Percentiles rank a stretch among this genome's conserved stretches.
These are phyloP conservation scores for Ophiocytium majus DNA, from an alignment of 352 stramenopile genomes.

Conservation along the genomic window DNA sequence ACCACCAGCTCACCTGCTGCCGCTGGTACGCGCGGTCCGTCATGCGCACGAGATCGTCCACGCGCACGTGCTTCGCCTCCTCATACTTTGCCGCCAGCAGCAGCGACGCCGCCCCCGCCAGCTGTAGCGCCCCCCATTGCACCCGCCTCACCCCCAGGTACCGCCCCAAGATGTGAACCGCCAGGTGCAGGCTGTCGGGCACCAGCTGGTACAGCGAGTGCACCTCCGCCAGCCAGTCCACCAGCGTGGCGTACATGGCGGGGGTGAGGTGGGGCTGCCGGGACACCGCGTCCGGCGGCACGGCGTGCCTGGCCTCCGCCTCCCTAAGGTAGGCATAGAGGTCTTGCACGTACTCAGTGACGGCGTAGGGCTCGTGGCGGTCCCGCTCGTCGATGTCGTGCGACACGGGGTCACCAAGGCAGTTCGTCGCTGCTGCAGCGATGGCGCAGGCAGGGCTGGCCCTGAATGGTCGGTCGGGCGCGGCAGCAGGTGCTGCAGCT, in stretches of 20 bases:
- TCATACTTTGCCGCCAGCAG: constrained; percentile 99
- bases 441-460: too few relatives aligned
- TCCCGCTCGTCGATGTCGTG: constrained; percentile 78
- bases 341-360: constrained; percentile 79
- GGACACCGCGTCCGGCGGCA: constrained; percentile 76
- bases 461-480: too few relatives aligned
- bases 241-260: constrained; percentile 97
- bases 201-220: constrained; percentile 88
- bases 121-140: constrained; percentile 94
- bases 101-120: constrained; percentile 91
- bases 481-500: too few relatives aligned
- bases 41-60: constrained; percentile 95
- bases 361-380: constrained; percentile 74
- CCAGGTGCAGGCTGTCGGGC: constrained; percentile 94
- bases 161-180: constrained; percentile 96
- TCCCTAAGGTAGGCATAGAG: constrained; percentile 80
- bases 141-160: constrained; percentile 88
- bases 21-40: constrained; percentile 92
- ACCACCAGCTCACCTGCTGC: too few relatives aligned
- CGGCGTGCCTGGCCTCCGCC: constrained; percentile 66
- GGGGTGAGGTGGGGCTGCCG: constrained; percentile 95
- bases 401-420: too few relatives aligned
- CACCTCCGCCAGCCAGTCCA: constrained; percentile 98
- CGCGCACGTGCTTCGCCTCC: constrained; percentile 96
- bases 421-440: too few relatives aligned